Base-by-base conservation (phyloP, 345 rosid species). In the Jatropha curcas region DNA sequence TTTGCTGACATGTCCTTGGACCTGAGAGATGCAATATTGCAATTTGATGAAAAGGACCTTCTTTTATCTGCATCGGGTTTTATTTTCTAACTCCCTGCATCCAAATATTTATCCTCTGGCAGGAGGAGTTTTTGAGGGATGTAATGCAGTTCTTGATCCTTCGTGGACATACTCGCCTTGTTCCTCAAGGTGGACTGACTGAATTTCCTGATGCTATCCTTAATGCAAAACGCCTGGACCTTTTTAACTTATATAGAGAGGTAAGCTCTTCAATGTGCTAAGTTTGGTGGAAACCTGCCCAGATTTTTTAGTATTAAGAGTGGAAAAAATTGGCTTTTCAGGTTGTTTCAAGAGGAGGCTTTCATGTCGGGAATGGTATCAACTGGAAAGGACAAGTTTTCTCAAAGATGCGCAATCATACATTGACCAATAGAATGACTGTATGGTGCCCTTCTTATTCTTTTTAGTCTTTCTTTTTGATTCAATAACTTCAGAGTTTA, bases 321-420 rank as follows among this genome's bases (percentile, higher is more conserved):
- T 8, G 64, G 65, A 19, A 11, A 60, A 17, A 58, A 59, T 20
- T 76, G 73, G 68, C 48, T 76, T 48, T 71, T 76, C 88, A 95
- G 99, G 99, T 96, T 71, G 98, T 96, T 68, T 93, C 99, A 50
- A 88, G 99, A 62, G 99, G 99, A 72, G 99, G 99, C 68, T 96
- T 96, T 79, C 97, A 96, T 55, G 98, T 96, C 39, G 98, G 99
- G 30, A 96, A 96, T 71, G 98, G 99, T 79, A 96, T 96, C 79
- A 96, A 96, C 78, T 96, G 99, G 99, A 96, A 96, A 83, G 99
- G 99, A 77, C 99, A 96, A 84, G 99, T 96, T 79, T 96, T 96
- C 85, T 96, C 99, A 28, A 96, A 93, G 91, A 96, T 96, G 99
- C 93, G 97, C 34, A 96, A 96, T 88, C 97, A 96, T 79, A 96